phyloP scores from a whole-genome alignment of 495 filamentous ascomycete genomes.

The Recurvomyces mirabilis region DNA sequence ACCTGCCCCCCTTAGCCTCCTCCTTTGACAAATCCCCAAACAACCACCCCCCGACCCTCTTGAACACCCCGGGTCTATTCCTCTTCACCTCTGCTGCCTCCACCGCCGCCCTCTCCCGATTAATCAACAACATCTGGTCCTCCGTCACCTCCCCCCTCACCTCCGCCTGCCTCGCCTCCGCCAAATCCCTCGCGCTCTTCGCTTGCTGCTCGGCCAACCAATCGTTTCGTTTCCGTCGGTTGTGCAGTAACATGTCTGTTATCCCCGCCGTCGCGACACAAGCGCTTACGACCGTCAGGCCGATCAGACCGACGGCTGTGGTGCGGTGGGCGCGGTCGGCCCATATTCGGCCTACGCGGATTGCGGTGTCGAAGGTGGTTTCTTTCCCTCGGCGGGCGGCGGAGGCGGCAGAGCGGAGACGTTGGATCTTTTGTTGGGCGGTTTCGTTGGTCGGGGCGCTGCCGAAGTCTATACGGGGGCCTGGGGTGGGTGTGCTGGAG shows the following conservation, averaged over 20 bases:
- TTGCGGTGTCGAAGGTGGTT: slow-evolving; percentile 54
- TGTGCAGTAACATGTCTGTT: slow-evolving; percentile 77
- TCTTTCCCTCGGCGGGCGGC: slow-evolving; percentile 54
- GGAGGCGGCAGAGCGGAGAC: slow-evolving; percentile 70
- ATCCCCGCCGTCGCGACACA: slow-evolving; percentile 70
- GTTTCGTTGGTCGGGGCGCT: slow-evolving; percentile 50
- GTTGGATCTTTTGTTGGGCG: slow-evolving; percentile 76
- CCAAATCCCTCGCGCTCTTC: slow-evolving; percentile 23
- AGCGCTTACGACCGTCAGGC: slow-evolving; percentile 59
- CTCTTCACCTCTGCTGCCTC: slow-evolving; percentile 22
- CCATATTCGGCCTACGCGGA: slow-evolving; percentile 56
- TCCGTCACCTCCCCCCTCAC: slow-evolving; percentile 20
- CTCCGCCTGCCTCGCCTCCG: slow-evolving; percentile 21
- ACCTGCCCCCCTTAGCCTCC: slow-evolving; percentile 18
- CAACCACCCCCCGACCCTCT: slow-evolving; percentile 17
- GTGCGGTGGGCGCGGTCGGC: slow-evolving; percentile 77
- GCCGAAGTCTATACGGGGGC: slow-evolving; percentile 3
- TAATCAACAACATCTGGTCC: slow-evolving; percentile 26
- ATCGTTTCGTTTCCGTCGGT: slow-evolving; percentile 48
- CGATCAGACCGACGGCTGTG: slow-evolving; percentile 64
- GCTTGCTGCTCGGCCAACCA: slow-evolving; percentile 26
- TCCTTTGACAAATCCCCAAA: slow-evolving; percentile 21
- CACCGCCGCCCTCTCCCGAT: slow-evolving; percentile 25
- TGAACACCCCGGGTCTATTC: slow-evolving; percentile 24
- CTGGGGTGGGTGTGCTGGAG: slow-evolving; percentile 14